Base-by-base conservation (phyloP, 306 rosid species). In the Elaeagnus macrophylla region DNA sequence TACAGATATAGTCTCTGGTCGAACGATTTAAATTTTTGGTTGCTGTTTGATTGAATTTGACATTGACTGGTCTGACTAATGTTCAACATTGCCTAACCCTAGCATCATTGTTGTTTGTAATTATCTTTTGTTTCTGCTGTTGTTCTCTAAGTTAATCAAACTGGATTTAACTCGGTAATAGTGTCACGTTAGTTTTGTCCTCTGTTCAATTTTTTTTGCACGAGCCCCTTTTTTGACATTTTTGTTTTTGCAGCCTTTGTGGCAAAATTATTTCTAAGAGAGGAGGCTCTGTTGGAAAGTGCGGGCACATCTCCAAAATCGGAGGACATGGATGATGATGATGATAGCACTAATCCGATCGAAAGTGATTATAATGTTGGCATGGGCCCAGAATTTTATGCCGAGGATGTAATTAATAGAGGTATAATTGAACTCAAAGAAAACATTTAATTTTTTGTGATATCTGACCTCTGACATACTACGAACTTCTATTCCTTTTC, bases 161-260 rank as follows among this genome's bases (percentile, higher is more conserved):
- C 2, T 25, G 32, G 4, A 25, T 25, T 25, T 25, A 25, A 25
- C 32, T 25, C 32, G 32, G 32, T 25, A 25, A 25, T 25, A 25
- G 4, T 25, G 2, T 25, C 32, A 25, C 32, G 4, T 5, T 25
- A 25, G 4, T 25, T 25, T 25, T 25, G 32, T 5, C 32, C 32
- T 25, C 32, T 25, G 32, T 25, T 25, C 4, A 25, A 3, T 25
- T 1, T 1, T 25, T 25, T 1, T 25, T 3, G 32, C 32, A 25
- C 32, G 32, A 25, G 3, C 32, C 18, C 51, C 10, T 39, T 38
- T 41, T 47, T 14, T 39, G 2, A 8, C 59, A 38, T 47, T 59
- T 36, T 12, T 18, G 46, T 55, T 67, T 14, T 25, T 25, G 32
- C 67, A 80, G 86, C 86, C 32, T 75, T 76, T 40, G 82, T 70